Conservation (phyloP, 1,284 basidiomycete species). For the Salmacisia buchloeana region DNA sequence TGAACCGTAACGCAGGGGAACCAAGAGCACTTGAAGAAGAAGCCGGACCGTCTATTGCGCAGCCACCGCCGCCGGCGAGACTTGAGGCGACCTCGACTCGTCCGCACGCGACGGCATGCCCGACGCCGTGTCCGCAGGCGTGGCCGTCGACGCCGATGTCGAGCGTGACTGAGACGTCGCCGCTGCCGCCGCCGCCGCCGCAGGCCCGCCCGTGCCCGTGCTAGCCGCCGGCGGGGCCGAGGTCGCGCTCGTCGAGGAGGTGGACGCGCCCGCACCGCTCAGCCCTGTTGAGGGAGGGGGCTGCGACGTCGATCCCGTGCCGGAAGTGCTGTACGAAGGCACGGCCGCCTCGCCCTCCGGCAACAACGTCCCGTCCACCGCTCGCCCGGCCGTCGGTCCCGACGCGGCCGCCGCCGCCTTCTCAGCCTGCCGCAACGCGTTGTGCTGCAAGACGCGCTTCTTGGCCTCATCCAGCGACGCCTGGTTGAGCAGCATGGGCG, state of each 20-base stretch:
- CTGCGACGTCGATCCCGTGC: not conserved
- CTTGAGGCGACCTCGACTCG: not conserved
- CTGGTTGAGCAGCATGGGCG: constrained; percentile 16
- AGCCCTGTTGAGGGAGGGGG: not conserved
- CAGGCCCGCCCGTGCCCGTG: not conserved
- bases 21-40: too few relatives aligned
- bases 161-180: not conserved
- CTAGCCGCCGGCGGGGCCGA: not conserved
- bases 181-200: not conserved
- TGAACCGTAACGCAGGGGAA: too few relatives aligned
- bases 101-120: too few relatives aligned
- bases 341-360: not conserved
- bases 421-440: not conserved
- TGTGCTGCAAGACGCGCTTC: constrained; percentile 21
- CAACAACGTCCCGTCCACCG: not conserved
- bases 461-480: constrained; percentile 25
- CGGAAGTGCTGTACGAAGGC: not conserved
- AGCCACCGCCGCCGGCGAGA: not conserved
- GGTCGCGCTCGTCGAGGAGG: not conserved
- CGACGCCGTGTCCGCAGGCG: too few relatives aligned
- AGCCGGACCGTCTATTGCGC: too few relatives aligned
- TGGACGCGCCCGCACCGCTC: not conserved
- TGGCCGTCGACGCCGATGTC: too few relatives aligned
- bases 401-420: not conserved
- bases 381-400: not conserved